Base-by-base conservation (phyloP, 176 grass and related monocot genomes). In the Musa itinerans region DNA sequence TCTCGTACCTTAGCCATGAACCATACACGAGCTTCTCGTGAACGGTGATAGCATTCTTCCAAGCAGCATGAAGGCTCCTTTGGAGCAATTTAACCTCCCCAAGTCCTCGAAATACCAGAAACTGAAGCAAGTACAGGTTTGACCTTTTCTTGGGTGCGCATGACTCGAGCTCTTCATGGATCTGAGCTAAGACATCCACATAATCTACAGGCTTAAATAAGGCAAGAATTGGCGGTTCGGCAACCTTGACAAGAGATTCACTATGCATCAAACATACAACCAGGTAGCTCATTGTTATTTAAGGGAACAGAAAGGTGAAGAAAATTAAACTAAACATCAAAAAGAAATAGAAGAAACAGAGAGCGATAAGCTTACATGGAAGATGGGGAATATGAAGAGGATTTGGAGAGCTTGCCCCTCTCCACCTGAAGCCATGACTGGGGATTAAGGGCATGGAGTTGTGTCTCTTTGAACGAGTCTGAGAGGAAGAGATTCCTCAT, bases 401-500 rank as follows among this genome's bases (percentile, higher is more conserved):
- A 86, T 80, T 93, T 98, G 52, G 85, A 88, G 65, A 94, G 84
- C 80, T 94, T 99, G 7, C 90, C 88, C 71, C 87, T 91, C 43
- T 99, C 95, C 50, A 89, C 84, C 43, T 87, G 87, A 61, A 98
- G 81, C 94, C 94, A 93, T 65, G 94, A 93, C 72, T 93, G 91
- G 53, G 88, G 83, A 63, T 84, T 88, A 64, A 92, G 86, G 51
- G 82, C 77, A 50, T 91, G 95, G 48, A 98, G 81, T 80, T 93
- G 88, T 50, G 95, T 93, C 83, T 94, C 95, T 81, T 90, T 91
- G 78, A 76, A 94, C 16, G 87, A 87, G 72, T 94, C 90, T 78
- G 92, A 89, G 82, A 91, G 86, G 84, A 98, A 98, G 78, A 98
- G 82, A 82, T 91, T 98, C 88, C 90, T 98, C 95, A 98, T 99